phyloP scores from a whole-genome alignment of 2,329 filamentous ascomycete species.

The Sporothrix pseudoabietina region DNA sequence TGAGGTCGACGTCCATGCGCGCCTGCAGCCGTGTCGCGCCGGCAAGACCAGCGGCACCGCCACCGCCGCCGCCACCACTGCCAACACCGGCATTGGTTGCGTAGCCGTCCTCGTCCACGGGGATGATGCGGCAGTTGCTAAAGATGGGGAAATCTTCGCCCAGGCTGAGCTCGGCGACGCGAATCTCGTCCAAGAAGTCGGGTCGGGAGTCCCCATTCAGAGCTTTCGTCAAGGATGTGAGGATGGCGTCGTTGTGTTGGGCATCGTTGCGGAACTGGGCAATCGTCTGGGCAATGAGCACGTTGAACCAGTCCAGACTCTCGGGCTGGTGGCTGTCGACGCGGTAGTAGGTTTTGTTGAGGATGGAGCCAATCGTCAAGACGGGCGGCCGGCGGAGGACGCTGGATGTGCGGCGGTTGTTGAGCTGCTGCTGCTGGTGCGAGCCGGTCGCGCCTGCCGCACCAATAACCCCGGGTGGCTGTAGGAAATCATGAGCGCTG shows the following conservation, averaged over 20 bases:
- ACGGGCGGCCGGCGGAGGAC: conserved; percentile 72
- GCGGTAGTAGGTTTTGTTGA: conserved; percentile 97
- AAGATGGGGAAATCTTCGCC: conserved; percentile 99
- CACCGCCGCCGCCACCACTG: conserved; percentile 37
- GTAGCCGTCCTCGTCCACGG: conserved; percentile 75
- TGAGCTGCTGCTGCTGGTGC: conserved; percentile 60
- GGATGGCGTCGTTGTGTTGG: conserved; percentile 85
- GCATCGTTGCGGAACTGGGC: conserved; percentile 93
- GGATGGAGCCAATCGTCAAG: conserved; percentile 88
- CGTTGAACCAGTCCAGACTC: conserved; percentile 98
- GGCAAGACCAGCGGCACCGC: conserved; percentile 47
- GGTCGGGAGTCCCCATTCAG: conserved; percentile 86
- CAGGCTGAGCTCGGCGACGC: conserved; percentile 87
- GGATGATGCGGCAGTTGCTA: conserved; percentile 95
- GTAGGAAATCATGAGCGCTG: neutral
- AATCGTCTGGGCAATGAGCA: conserved; percentile 92
- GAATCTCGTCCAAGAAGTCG: conserved; percentile 90
- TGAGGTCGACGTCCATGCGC: conserved; percentile 94
- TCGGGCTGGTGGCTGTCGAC: conserved; percentile 94
- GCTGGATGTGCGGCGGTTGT: conserved; percentile 56
- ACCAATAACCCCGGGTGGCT: conserved; percentile 37
- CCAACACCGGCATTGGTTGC: conserved; percentile 34
- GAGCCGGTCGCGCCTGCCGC: conserved; percentile 39
- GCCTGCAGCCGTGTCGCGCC: conserved; percentile 75
- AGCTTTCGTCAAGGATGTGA: conserved; percentile 79